Conservation (phyloP, 805 yeast genomes). For the Zygoascus biomembranicola region DNA sequence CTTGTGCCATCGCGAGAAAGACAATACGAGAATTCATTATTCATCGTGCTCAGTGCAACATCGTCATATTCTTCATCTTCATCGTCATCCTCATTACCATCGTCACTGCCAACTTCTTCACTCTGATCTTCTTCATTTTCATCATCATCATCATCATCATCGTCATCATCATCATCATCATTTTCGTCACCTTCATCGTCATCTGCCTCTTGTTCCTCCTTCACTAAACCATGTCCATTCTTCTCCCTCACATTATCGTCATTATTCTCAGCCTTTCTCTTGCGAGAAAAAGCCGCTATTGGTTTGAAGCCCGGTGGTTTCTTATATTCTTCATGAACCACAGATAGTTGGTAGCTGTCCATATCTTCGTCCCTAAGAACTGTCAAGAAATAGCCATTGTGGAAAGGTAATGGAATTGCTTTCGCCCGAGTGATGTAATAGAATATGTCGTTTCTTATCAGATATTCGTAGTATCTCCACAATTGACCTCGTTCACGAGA, state of each 20-base stretch:
- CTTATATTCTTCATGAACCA: background rate
- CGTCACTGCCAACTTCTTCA: background rate
- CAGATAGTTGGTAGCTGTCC: background rate
- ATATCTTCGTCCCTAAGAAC: background rate
- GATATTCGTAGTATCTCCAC: slow-evolving; percentile 13
- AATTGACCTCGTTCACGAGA: slow-evolving; percentile 6
- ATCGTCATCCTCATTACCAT: background rate
- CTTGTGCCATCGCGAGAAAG: background rate
- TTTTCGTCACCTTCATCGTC: background rate
- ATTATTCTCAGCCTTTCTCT: background rate
- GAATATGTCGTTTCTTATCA: slow-evolving; percentile 10
- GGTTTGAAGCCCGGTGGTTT: background rate
- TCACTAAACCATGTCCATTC: background rate
- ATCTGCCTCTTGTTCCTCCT: background rate
- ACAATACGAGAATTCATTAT: background rate
- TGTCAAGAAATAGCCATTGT: background rate
- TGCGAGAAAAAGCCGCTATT: background rate
- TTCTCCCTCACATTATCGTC: background rate
- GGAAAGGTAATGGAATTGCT: slow-evolving; percentile 3
- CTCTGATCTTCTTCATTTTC: background rate
- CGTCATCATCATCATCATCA: slow-evolving; percentile 3
- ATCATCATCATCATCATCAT: slow-evolving; percentile 8
- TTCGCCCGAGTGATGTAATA: slow-evolving; percentile 4
- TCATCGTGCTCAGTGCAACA: background rate
- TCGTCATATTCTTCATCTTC: background rate